Base-by-base conservation (phyloP, 495 filamentous ascomycete species). In the Talaromyces proteolyticus region DNA sequence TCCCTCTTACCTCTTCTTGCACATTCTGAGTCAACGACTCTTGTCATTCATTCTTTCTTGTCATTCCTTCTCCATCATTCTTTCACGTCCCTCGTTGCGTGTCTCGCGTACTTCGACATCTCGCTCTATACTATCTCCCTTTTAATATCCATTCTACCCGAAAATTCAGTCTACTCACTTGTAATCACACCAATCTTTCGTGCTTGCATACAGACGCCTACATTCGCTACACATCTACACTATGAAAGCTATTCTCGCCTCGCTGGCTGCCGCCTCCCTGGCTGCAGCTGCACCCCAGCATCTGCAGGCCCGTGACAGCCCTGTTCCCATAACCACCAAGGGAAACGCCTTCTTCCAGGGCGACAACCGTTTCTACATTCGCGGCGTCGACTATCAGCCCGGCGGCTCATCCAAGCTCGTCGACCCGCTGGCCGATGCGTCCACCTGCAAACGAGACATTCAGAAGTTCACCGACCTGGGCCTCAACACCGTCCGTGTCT, bases 371-470 rank as follows among this genome's bases (percentile, higher is more conserved):
- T 97, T 95, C 80, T 96, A 96, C 65, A 81, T 97, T 45, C 87
- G 90, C 40, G 92, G 92, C 63, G 84, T 97, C 55, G 92, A 96
- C 75, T 96, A 95, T 69, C 91, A 96, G 65, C 91, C 91, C 44
- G 91, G 92, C 53, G 92, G 92, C 52, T 86, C 88, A 18, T 91
- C 89, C 19, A 71, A 82, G 46, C 77, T 87, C 48, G 58, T 63
- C 17, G 92, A 98, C 57, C 91, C 92, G 40, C 82, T 97, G 44
- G 83, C 89, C 44, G 82, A 94, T 58, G 57, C 67, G 16, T 64
- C 66, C 0, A 68, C 69, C 48, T 97, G 92, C 78, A 78, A 78
- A 62, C 87, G 92, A 49, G 92, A 97, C 66, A 87, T 96, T 61
- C 67, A 72, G 16, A 72, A 89, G 54, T 95, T 96, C 80, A 78